A percentile compares a stretch with the other conserved stretches of the same genome.
Evolutionary conservation across 169 alveolate species (phyloP).

Genomic region (Plasmodium adleri): DNA sequence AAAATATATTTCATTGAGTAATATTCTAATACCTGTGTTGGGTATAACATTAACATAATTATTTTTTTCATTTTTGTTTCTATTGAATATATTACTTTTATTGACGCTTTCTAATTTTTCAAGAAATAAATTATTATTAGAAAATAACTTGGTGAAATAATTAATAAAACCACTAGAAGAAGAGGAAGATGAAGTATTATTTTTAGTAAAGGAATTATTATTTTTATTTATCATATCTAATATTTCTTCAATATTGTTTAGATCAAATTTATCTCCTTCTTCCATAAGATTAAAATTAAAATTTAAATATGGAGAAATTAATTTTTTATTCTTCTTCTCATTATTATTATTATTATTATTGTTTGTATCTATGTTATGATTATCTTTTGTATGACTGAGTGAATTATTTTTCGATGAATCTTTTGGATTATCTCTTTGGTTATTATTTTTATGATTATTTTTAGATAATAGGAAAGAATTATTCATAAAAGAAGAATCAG

Average conservation of each 20-base stretch:
- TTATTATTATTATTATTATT: background rate
- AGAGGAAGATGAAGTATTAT: background rate
- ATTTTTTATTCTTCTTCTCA: background rate
- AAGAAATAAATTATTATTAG: conserved; percentile 58
- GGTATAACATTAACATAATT: conserved; percentile 75
- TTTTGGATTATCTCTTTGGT: too few species aligned
- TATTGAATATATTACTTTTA: conserved; percentile 55
- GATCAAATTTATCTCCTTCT: conserved; percentile 44
- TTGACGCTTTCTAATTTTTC: conserved; percentile 58
- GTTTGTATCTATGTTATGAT: background rate
- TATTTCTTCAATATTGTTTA: conserved; percentile 72
- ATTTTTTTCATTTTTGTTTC: conserved; percentile 38
- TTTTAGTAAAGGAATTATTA: conserved; percentile 17
- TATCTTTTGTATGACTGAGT: background rate
- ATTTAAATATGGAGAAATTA: conserved; percentile 17
- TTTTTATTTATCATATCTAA: conserved; percentile 67
- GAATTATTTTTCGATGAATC: background rate
- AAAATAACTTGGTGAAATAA: conserved; percentile 52
- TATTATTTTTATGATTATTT: background rate
- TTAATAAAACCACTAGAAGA: conserved; percentile 60
- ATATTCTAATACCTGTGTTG: conserved; percentile 68
- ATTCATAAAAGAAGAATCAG: background rate
- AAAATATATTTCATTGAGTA: conserved; percentile 73
- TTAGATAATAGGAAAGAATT: background rate
- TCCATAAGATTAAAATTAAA: conserved; percentile 48